phyloP scores from a whole-genome alignment of 176 grass and related monocot species.

The Raddia guianensis region DNA sequence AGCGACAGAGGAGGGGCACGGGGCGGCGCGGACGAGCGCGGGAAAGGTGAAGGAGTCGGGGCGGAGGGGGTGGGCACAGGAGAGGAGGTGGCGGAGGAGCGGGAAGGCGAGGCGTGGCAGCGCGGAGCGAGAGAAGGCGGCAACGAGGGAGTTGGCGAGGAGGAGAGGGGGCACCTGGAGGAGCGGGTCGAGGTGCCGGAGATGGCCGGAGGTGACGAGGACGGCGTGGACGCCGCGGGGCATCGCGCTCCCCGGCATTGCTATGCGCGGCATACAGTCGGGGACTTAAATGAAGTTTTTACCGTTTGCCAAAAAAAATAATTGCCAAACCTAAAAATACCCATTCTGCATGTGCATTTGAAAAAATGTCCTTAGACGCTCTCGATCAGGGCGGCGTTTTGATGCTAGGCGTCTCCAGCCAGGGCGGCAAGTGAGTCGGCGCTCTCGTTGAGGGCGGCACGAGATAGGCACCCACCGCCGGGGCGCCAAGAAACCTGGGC shows the following conservation, averaged over 20 bases:
- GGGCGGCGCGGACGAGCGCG: slow-evolving; percentile 48
- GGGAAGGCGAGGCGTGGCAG: slow-evolving; percentile 30
- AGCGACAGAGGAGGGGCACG: not conserved
- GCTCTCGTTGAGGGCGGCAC: too few relatives aligned
- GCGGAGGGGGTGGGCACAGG: slow-evolving; percentile 26
- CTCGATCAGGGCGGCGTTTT: too few relatives aligned
- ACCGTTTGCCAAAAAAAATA: too few relatives aligned
- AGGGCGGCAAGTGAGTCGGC: too few relatives aligned
- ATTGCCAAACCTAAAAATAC: too few relatives aligned
- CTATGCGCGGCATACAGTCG: not conserved
- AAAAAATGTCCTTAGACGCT: too few relatives aligned
- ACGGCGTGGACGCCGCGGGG: slow-evolving; percentile 49
- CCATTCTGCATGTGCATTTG: too few relatives aligned
- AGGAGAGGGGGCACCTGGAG: slow-evolving; percentile 42
- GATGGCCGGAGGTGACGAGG: slow-evolving; percentile 58
- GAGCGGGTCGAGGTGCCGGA: slow-evolving; percentile 43
- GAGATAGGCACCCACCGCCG: too few relatives aligned
- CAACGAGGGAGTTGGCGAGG: slow-evolving; percentile 55
- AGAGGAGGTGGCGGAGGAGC: slow-evolving; percentile 46
- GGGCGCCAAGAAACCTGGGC: too few relatives aligned
- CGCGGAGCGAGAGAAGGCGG: slow-evolving; percentile 44
- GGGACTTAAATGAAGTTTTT: too few relatives aligned
- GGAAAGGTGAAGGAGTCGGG: slow-evolving; percentile 65
- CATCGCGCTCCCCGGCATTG: slow-evolving; percentile 30
- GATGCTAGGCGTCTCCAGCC: too few relatives aligned